Evolutionary conservation across 306 rosid species (phyloP).

Genomic region (Cicer bijugum): DNA sequence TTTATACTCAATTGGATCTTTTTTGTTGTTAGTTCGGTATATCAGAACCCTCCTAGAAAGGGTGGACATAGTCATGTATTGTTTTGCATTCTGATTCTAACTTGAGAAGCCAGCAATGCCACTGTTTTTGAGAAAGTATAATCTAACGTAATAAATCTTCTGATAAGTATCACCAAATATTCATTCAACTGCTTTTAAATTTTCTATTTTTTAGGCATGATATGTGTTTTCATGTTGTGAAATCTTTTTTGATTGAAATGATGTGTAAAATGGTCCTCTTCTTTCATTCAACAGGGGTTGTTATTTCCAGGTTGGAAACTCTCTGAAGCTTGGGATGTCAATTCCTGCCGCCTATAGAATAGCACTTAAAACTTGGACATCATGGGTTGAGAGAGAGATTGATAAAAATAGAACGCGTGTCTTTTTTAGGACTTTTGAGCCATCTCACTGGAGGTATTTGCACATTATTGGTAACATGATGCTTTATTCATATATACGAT

Average conservation of each 20-base stretch:
- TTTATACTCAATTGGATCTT: constrained; percentile 8
- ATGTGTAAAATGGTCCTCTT: constrained; percentile 31
- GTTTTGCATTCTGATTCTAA: constrained; percentile 36
- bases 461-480: constrained; percentile 41
- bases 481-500: constrained; percentile 14
- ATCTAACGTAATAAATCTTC: constrained; percentile 14
- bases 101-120: not conserved
- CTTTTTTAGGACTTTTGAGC: constrained; percentile 82
- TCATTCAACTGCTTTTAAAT: constrained; percentile 20
- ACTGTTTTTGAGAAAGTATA: constrained; percentile 3
- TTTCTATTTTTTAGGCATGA: constrained; percentile 29
- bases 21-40: not conserved
- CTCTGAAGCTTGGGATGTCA: constrained; percentile 69
- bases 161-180: not conserved
- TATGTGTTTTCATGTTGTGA: constrained; percentile 23
- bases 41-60: not conserved
- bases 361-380: constrained; percentile 76
- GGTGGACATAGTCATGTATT: not conserved
- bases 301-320: constrained; percentile 71
- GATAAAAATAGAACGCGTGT: constrained; percentile 60
- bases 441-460: constrained; percentile 89
- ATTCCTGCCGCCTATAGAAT: constrained; percentile 64
- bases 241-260: not conserved
- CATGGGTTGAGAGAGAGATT: constrained; percentile 72
- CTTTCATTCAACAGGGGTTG: constrained; percentile 68